Conservation (phyloP, 2,329 filamentous ascomycete species). For the Furcasterigmium sp. region DNA sequence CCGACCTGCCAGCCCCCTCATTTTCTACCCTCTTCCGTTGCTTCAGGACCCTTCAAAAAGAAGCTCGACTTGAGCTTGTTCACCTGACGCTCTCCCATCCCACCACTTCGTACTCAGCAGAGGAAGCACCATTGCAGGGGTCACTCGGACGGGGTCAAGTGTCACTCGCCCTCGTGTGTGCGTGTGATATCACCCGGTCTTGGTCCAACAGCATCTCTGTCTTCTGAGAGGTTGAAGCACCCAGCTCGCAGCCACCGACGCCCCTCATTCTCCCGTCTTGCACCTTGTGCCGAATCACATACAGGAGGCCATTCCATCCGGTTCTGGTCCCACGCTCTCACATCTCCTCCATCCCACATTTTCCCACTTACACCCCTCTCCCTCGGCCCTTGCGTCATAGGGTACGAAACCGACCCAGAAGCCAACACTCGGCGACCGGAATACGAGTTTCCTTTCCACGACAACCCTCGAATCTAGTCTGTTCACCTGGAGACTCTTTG, state of each 20-base stretch:
- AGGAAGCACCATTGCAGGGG: background rate
- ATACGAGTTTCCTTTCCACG: background rate
- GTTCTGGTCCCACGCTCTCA: constrained; percentile 1
- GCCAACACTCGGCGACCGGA: background rate
- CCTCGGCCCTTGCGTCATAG: background rate
- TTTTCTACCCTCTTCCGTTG: background rate
- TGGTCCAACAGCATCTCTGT: too few relatives aligned
- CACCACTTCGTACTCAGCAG: background rate
- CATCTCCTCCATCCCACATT: too few relatives aligned
- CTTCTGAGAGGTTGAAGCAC: background rate
- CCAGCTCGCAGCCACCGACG: background rate
- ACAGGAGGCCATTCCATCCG: background rate
- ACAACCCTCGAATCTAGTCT: background rate
- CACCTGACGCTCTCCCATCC: background rate
- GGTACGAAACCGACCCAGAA: background rate
- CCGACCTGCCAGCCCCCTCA: background rate
- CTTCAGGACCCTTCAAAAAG: background rate
- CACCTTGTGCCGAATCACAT: background rate
- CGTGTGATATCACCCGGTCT: constrained; percentile 3
- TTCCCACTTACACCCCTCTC: constrained; percentile 2
- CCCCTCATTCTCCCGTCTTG: too few relatives aligned
- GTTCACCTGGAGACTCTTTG: constrained; percentile 7
- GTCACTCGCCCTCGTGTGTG: background rate
- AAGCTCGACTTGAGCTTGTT: background rate
- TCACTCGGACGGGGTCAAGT: constrained; percentile 3